phyloP scores from a whole-genome alignment of 768 basidiomycete species.

The Pleurotus djamor region DNA sequence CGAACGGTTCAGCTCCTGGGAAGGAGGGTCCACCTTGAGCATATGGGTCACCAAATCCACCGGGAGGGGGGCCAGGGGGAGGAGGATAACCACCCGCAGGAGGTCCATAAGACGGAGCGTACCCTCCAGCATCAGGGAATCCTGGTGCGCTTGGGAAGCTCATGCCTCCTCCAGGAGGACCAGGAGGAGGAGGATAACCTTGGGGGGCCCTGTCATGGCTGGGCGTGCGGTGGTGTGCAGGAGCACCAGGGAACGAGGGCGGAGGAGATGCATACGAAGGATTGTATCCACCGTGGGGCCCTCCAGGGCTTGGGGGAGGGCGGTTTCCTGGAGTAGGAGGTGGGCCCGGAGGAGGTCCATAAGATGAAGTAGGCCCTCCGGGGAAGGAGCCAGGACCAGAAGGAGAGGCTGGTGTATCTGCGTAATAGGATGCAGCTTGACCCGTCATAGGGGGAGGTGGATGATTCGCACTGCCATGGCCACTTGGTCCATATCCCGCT shows the following conservation, averaged over 20 bases:
- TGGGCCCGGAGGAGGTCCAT: conserved; percentile 13
- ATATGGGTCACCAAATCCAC: conserved; percentile 14
- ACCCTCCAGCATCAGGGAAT: conserved; percentile 19
- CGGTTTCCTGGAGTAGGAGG: conserved; percentile 9
- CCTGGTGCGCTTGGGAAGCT: conserved; percentile 9
- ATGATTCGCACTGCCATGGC: conserved; percentile 3
- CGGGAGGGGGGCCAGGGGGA: conserved; percentile 11
- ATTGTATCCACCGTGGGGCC: conserved; percentile 7
- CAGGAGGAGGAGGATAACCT: conserved; percentile 20
- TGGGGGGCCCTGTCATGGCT: conserved; percentile 14
- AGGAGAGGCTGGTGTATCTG: conserved; percentile 4
- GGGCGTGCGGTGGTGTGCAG: conserved; percentile 16
- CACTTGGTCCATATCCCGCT: conserved; percentile 6
- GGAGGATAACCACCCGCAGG: conserved; percentile 10
- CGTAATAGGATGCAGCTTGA: conserved; percentile 29
- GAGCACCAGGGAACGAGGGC: conserved; percentile 25
- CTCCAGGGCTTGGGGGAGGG: conserved; percentile 1
- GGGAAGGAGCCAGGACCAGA: conserved; percentile 4
- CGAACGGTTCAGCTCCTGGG: conserved; percentile 31
- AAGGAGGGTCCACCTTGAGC: conserved; percentile 28
- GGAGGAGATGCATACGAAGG: conserved; percentile 11
- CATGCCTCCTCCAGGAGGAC: conserved; percentile 2
- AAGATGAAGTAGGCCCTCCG: conserved; percentile 9
- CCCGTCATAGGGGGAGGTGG: conserved; percentile 15
- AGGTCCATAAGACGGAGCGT: conserved; percentile 10